Evolutionary conservation across 2,329 filamentous ascomycete species (phyloP).

Genomic region (Neopestalotiopsis clavispora): DNA sequence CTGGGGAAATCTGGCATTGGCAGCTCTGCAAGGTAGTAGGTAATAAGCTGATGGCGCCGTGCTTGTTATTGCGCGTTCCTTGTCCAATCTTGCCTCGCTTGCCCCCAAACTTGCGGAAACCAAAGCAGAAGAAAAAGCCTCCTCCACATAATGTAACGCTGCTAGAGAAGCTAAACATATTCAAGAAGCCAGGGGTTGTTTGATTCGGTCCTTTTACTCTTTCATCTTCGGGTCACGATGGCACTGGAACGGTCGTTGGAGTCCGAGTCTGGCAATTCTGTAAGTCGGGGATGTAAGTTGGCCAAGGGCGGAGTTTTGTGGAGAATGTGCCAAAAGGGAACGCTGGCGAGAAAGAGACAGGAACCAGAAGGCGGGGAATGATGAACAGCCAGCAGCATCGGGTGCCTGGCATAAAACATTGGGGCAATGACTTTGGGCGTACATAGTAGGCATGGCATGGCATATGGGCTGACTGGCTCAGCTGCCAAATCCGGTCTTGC

Average conservation of each 20-base stretch:
- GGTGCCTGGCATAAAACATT: too few relatives aligned
- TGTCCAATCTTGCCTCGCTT: too few relatives aligned
- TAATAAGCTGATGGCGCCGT: too few relatives aligned
- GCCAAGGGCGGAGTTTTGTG: constrained; percentile 15
- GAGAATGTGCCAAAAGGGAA: neutral
- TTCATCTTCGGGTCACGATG: constrained; percentile 5
- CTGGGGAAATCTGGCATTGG: constrained; percentile 11
- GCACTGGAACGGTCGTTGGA: neutral
- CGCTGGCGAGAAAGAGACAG: too few relatives aligned
- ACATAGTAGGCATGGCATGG: neutral
- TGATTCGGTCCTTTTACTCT: constrained; percentile 12
- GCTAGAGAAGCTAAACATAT: neutral
- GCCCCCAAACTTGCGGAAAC: neutral
- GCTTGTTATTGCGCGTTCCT: too few relatives aligned
- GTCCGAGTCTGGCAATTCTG: neutral
- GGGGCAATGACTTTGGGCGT: too few relatives aligned
- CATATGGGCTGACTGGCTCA: neutral
- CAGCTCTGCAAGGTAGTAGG: neutral
- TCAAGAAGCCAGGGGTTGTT: neutral
- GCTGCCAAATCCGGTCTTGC: neutral
- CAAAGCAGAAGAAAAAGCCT: neutral
- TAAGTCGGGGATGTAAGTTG: neutral
- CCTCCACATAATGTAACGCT: constrained; percentile 7
- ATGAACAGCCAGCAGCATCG: too few relatives aligned
- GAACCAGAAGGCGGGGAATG: neutral